Evolutionary conservation across 1,139 yeast species (phyloP).

Genomic region (Hyphopichia fennica): DNA sequence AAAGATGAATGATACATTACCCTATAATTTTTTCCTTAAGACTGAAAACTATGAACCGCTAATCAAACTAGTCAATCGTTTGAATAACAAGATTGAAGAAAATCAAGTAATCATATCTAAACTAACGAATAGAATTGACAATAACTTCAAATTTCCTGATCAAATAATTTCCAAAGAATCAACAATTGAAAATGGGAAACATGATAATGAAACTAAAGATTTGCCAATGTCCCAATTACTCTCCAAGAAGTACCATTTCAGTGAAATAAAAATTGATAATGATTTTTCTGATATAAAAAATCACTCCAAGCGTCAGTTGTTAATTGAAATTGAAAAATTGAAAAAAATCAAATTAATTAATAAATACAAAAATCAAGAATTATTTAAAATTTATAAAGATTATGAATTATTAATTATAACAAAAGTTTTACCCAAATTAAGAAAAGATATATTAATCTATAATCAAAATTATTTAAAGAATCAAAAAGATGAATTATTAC

Average conservation of each 20-base stretch:
- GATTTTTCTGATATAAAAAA: constrained; percentile 9
- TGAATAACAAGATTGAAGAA: constrained; percentile 21
- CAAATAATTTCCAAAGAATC: constrained; percentile 6
- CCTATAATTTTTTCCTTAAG: constrained; percentile 27
- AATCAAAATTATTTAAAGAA: constrained; percentile 3
- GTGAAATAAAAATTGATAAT: constrained; percentile 7
- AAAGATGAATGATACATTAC: constrained; percentile 2
- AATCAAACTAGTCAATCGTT: constrained; percentile 19
- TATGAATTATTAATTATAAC: constrained; percentile 29
- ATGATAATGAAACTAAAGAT: constrained; percentile 7
- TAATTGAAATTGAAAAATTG: constrained; percentile 28
- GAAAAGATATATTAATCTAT: constrained; percentile 19
- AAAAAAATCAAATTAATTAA: constrained; percentile 18
- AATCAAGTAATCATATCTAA: constrained; percentile 25
- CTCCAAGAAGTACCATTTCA: constrained; percentile 15
- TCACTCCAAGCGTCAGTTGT: constrained; percentile 17
- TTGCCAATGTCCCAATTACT: constrained; percentile 13
- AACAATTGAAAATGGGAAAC: constrained; percentile 5
- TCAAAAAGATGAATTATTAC: background rate
- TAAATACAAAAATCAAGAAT: constrained; percentile 20
- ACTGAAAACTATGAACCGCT: constrained; percentile 41
- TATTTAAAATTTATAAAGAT: constrained; percentile 21
- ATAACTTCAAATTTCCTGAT: constrained; percentile 21
- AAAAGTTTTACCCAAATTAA: constrained; percentile 30
- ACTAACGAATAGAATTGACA: constrained; percentile 26